Conservation (phyloP, 257 asterid genomes). For the Solanum corneliomulleri region DNA sequence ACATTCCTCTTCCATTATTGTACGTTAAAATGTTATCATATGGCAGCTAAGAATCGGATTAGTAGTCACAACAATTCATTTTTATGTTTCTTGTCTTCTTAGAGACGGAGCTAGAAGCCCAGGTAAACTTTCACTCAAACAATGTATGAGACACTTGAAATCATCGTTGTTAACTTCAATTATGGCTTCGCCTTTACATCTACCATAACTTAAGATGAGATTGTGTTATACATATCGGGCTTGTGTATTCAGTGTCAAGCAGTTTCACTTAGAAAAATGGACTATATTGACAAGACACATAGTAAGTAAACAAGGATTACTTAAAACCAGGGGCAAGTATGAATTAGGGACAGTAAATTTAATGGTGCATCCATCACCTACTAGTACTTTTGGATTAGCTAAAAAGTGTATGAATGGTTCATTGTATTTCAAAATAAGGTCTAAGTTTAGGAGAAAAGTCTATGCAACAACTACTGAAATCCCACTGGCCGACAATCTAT, state of each 20-base stretch:
- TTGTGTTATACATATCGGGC: neutral
- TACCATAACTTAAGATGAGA: neutral
- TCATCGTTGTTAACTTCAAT: too few species aligned
- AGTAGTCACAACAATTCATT: neutral
- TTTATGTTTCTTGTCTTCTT: neutral
- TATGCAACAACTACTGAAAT: constrained; percentile 11
- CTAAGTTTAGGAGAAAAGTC: constrained; percentile 28
- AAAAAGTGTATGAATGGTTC: neutral
- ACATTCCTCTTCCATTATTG: neutral
- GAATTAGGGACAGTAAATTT: neutral
- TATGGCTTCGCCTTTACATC: too few species aligned
- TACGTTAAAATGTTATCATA: neutral
- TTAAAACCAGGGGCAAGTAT: neutral
- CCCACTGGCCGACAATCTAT: constrained; percentile 34
- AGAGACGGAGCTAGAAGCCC: neutral
- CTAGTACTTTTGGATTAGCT: neutral
- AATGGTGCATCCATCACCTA: neutral
- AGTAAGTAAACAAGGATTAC: too few species aligned
- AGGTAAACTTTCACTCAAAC: neutral
- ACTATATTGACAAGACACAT: neutral
- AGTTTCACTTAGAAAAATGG: neutral
- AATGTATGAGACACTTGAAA: too few species aligned
- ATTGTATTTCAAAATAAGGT: constrained; percentile 18
- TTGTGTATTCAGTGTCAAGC: neutral
- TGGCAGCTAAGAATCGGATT: neutral